Base-by-base conservation (phyloP, 1,284 basidiomycete genomes). In the Blastosporella zonata region DNA sequence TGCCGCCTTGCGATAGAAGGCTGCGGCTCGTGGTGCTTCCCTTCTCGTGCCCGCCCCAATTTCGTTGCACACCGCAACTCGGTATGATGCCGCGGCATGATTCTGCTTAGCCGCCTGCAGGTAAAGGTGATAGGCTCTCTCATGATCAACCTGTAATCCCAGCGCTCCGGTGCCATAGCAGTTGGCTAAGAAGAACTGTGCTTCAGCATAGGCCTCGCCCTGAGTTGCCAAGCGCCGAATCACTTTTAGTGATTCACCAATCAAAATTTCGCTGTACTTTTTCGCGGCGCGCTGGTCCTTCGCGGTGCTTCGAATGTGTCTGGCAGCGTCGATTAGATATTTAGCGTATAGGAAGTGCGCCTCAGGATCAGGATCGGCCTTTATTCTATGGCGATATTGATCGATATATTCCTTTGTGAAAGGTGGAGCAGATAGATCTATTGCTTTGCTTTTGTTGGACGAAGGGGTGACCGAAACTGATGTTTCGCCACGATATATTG, bases 151-250 rank as follows among this genome's bases (percentile, higher is more conserved):
- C 59, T 90, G 89, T 10, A 99, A 73, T 7, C 97, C 96, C 18
- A 99, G 78, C 59, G 89, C 88, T 13, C 97, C 97, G 1, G 94
- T 97, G 8, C 96, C 96, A 63, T 97, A 89, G 65, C 96, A 95
- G 63, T 98, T 98, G 40, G 96, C 97, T 37, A 99, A 77, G 78
- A 97, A 99, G 72, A 98, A 99, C 65, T 99, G 97, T n/a, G 97
- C 96, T 62, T 99, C 96, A 47, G 93, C 84, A 67, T 92, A 97
- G 1, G 93, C 86, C 40, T 90, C 82, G 20, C 87, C 90, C 62
- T 93, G 89, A 1, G 92, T 93, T 0, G 94, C 94, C 29, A 99
- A 76, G 50, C 92, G 82, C 59, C 97, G 90, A 61, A 98, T 82
- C 42, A 94, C 87, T 66, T 97, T 97, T 59, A 99, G 73, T 13